Conservation (phyloP, 371 early-diverging fungal genomes). For the Rhizopus arrhizus region DNA sequence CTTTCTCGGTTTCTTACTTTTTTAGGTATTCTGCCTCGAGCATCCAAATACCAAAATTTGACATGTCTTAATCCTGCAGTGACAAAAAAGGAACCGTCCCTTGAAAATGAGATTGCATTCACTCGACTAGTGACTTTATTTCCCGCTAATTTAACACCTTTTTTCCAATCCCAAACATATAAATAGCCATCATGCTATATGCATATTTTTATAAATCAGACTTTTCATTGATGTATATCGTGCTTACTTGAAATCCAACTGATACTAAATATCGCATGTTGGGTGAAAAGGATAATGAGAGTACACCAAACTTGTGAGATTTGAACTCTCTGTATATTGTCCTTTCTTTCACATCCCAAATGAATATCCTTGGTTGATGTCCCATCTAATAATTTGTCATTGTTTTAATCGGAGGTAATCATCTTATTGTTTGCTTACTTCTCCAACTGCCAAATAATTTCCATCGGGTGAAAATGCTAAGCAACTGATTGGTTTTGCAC, state of each 20-base stretch:
- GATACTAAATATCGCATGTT: constrained; percentile 75
- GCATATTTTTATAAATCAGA: neutral
- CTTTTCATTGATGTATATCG: neutral
- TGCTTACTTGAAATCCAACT: constrained; percentile 75
- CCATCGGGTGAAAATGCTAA: constrained; percentile 81
- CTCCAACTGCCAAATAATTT: constrained; percentile 77
- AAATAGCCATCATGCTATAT: constrained; percentile 79
- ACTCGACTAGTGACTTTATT: constrained; percentile 73
- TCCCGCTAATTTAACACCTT: constrained; percentile 65
- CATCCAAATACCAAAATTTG: constrained; percentile 81
- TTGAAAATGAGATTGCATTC: constrained; percentile 66
- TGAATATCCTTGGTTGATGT: constrained; percentile 78
- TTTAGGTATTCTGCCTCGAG: constrained; percentile 46
- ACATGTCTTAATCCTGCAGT: constrained; percentile 81
- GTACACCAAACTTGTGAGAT: constrained; percentile 83
- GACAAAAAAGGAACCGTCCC: constrained; percentile 72
- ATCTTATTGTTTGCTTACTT: constrained; percentile 51
- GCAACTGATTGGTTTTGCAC: constrained; percentile 75
- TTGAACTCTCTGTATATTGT: constrained; percentile 64
- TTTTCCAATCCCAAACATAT: constrained; percentile 84
- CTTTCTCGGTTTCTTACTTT: constrained; percentile 23
- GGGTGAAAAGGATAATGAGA: constrained; percentile 74
- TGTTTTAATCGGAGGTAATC: neutral
- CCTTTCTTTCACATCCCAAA: constrained; percentile 69
- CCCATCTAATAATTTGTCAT: constrained; percentile 59